Evolutionary conservation across 2,329 filamentous ascomycete species (phyloP).

Genomic region (Arthroderma sp.): DNA sequence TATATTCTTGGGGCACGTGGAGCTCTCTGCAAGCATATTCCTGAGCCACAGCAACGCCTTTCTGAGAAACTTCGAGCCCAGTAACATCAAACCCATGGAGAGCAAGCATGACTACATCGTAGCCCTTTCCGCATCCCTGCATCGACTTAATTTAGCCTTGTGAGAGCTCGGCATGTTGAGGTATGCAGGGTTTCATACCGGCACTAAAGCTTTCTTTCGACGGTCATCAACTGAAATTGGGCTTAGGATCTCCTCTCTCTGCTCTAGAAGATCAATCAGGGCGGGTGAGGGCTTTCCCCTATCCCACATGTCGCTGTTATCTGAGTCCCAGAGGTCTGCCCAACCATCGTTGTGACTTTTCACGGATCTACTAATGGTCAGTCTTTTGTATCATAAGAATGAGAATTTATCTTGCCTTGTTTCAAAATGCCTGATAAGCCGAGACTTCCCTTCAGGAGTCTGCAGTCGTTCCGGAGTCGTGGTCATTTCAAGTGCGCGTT

Average conservation of each 20-base stretch:
- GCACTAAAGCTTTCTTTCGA: slow-evolving; percentile 19
- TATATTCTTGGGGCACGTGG: too few relatives aligned
- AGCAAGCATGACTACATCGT: slow-evolving; percentile 21
- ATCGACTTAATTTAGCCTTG: too few relatives aligned
- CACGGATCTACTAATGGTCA: too few relatives aligned
- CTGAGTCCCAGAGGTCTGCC: slow-evolving; percentile 15
- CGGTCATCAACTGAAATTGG: slow-evolving; percentile 11
- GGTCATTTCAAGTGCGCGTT: too few relatives aligned
- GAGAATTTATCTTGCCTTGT: too few relatives aligned
- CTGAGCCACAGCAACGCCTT: slow-evolving; percentile 13
- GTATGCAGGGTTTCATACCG: slow-evolving; percentile 10
- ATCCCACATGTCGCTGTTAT: slow-evolving; percentile 20
- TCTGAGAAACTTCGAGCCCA: slow-evolving; percentile 20
- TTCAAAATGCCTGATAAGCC: too few relatives aligned
- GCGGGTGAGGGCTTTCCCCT: slow-evolving; percentile 19
- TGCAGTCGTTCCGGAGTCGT: too few relatives aligned
- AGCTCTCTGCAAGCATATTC: slow-evolving; percentile 10
- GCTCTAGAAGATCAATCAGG: slow-evolving; percentile 18
- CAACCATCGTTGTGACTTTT: slow-evolving; percentile 9
- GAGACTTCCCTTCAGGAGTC: too few relatives aligned
- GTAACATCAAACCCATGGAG: slow-evolving; percentile 21
- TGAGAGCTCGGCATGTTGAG: too few relatives aligned
- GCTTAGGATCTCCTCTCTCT: slow-evolving; percentile 10
- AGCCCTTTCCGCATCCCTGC: slow-evolving; percentile 23
- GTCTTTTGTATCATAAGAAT: too few relatives aligned